Base-by-base conservation (phyloP, 768 basidiomycete genomes). In the Hemileccinum impolitum region DNA sequence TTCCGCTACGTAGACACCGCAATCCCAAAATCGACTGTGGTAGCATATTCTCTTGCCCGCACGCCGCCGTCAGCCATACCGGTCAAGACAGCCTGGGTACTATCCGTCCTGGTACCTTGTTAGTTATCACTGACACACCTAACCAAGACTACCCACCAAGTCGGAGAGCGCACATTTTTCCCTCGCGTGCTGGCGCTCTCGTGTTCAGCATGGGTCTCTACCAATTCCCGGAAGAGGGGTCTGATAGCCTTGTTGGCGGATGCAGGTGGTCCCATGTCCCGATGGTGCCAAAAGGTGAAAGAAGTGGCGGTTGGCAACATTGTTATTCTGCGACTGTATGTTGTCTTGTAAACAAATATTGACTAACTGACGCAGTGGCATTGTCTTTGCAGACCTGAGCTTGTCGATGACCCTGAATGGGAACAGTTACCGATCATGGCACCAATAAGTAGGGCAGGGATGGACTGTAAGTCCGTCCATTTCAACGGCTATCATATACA, bases 281-380 rank as follows among this genome's bases (percentile, higher is more conserved):
- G 66, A 50, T 56, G 57, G 26, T 61, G 59, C 32, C 53, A 53
- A 30, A 69, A 66, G 38, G 37, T 51, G 9, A 77, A 68, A 54
- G 74, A 78, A 42, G 59, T 71, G 14, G 44, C 66, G 0, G 71
- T 82, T 19, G 87, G 86, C 15, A 66, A 58, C 14, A 64, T 83
- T 21, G 63, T 57, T 38, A 72, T 81, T 21, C 57, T 89, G 31
- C 78, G 74, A 57, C 43, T 85, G 87, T 87, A 54, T 56, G 50
- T 52, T 42, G 37, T 13, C 25, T 4, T 39, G 42, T 30, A 34
- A 30, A 41, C 35, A 18, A 12, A 11, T 36, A n/a, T 47, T 35
- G 4, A 13, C 25, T 19, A 4, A 13, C 38, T 49, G 19, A 49
- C 19, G 31, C 21, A 13, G 15, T 21, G 34, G 17, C 39, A 26